These are phyloP conservation scores for Schizochytrium sp. DNA, from an alignment of 108 stramenopile genomes.

Conservation along the genomic window DNA sequence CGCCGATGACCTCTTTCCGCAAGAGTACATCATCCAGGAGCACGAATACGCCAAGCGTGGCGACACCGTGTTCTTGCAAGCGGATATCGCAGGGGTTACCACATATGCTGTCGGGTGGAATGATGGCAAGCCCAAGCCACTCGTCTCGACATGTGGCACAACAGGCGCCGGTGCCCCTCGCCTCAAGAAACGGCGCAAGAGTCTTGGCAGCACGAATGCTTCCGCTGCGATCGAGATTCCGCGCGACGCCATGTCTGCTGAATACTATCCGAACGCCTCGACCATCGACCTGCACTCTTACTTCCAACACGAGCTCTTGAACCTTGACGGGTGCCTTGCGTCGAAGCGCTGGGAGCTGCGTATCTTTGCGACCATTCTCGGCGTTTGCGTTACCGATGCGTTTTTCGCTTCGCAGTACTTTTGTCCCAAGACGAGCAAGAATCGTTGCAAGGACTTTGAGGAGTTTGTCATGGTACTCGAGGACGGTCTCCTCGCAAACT, in stretches of 20 bases:
- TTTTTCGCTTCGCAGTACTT: not conserved
- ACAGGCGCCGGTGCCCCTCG: not conserved
- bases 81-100: not conserved
- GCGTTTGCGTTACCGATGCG: not conserved
- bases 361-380: not conserved
- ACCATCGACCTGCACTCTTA: not conserved
- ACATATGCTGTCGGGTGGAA: not conserved
- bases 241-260: not conserved
- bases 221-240: not conserved
- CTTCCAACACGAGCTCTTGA: not conserved
- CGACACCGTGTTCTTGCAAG: not conserved
- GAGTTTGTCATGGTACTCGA: not conserved
- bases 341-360: not conserved
- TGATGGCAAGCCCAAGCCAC: not conserved
- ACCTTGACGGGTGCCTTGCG: not conserved
- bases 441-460: not conserved
- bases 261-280: not conserved
- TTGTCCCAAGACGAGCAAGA: not conserved
- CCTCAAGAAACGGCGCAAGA: not conserved
- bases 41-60: not conserved
- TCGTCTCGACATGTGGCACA: not conserved
- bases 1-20: not conserved
- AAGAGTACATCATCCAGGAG: not conserved
- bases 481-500: not conserved
- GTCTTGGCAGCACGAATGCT: not conserved